phyloP scores from a whole-genome alignment of 768 basidiomycete genomes.

The Rossbeevera mucosa region DNA sequence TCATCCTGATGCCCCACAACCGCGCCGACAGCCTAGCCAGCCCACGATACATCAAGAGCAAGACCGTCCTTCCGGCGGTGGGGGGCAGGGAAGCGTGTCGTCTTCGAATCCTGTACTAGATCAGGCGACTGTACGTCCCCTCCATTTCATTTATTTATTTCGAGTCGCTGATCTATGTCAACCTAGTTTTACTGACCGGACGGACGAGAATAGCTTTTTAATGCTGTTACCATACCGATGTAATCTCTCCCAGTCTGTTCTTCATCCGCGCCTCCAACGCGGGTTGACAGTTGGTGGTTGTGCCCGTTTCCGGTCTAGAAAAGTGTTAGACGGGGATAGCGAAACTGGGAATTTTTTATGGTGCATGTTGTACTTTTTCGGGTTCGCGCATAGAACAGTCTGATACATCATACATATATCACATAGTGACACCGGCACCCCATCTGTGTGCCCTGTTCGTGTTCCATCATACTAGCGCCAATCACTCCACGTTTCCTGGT shows the following conservation, averaged over 20 bases:
- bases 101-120: conserved; percentile 24
- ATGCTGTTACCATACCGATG: conserved; percentile 3
- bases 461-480: not conserved
- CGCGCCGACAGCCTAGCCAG: conserved; percentile 21
- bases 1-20: not conserved
- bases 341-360: not conserved
- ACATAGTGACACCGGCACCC: not conserved
- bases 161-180: not conserved
- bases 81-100: conserved; percentile 16
- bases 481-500: not conserved
- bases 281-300: not conserved
- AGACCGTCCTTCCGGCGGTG: conserved; percentile 18
- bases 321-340: not conserved
- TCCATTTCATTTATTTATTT: not conserved
- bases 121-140: conserved; percentile 12
- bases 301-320: not conserved
- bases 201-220: not conserved
- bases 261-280: not conserved
- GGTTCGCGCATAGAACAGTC: not conserved
- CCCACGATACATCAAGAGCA: conserved; percentile 21
- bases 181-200: conserved; percentile 22
- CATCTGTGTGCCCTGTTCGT: not conserved
- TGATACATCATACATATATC: not conserved
- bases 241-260: not conserved
- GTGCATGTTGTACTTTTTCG: not conserved